Evolutionary conservation across 768 basidiomycete species (phyloP), one percentile per base, ranked within the genome.

Genomic region (Rhizopogon sp.): DNA sequence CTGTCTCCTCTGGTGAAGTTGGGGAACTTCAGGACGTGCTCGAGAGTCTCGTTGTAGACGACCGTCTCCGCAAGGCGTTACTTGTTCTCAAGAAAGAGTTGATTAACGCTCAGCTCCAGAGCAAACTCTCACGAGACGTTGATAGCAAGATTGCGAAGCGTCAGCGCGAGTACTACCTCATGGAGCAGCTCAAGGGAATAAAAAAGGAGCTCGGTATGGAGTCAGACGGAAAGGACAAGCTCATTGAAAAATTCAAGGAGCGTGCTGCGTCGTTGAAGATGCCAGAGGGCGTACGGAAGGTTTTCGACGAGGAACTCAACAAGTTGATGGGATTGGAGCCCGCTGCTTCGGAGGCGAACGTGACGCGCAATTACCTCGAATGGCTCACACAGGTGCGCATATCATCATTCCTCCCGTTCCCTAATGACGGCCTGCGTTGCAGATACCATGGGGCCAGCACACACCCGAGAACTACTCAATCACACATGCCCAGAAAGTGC

Each of bases 181-280:
- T 94, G 90, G 94, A 98, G 67, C 94, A 98, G 70, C 80, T 98
- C 43, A 93, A 93, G 70, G 91, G 90, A 3, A 95, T 96, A 71
- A 96, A 96, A 78, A 94, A 92, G 74, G 94, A 96, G 69, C 78
- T 96, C 7, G 94, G 94, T 0, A 93, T 96, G 86, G 93, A 96
- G 70, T 87, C 83, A 6, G 93, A 96, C 56, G 93, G 93, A 3
- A 96, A 96, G 77, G 94, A 96, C 71, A 92, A 92, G 71, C 72
- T 97, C 39, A 88, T 96, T 39, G 90, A 94, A 67, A 90, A 93
- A 75, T 92, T 96, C 73, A 88, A 83, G 71, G 89, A 94, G 66
- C 78, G 93, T 39, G 94, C 93, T 0, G 82, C 79, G 17, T 70
- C 73, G 53, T 70, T 95, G 60, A 90, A 88, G 62, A 96, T 98